Evolutionary conservation across 345 rosid species (phyloP), one percentile per base, ranked within the genome.

Genomic region (Gossypium sturtianum): DNA sequence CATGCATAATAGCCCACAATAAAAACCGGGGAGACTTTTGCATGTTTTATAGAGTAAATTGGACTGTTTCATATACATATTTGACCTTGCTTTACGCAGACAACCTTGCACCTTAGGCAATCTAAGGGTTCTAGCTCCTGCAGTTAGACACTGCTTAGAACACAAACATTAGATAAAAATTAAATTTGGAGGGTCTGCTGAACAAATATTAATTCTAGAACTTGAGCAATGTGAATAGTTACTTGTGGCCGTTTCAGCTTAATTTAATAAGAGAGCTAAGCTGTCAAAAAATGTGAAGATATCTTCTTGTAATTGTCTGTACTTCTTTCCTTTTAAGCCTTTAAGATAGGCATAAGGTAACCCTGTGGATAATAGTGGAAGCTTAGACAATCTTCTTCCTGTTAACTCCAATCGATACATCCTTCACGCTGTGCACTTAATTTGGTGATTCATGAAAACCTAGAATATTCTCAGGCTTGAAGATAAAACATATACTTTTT

Each of bases 391-490:
- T 43, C 51, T 34, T 58, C 25, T 25, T 13, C 60, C 2, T 23
- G 0, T 76, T 59, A 25, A 27, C 17, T 23, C 74, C 51, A 9
- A 34, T 9, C 59, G 22, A 38, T 67, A 6, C 12, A 7, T 48
- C 44, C 60, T 10, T 61, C 17, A 44, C 53, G 41, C 49, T 34
- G 17, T 48, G 51, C 34, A 58, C 38, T 47, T 13, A 63, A 76
- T 59, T 66, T 25, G 61, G 34, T 58, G 73, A 51, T 27, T 23
- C 25, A 29, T 51, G 41, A 23, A 75, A 57, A 72, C 58, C 68
- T 38, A 70, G 52, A 13, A 61, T 76, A 49, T 64, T 22, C 47
- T 58, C 13, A 3, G 29, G 48, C 25, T 47, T 19, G 45, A 53
- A 61, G 44, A 4, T 52, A n/a, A 2, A 29, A 17, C 12, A 17